Percentiles rank a stretch among this genome's conserved stretches.
Evolutionary conservation across 352 stramenopile genomes (phyloP).

Genomic region (Pythium sp.): DNA sequence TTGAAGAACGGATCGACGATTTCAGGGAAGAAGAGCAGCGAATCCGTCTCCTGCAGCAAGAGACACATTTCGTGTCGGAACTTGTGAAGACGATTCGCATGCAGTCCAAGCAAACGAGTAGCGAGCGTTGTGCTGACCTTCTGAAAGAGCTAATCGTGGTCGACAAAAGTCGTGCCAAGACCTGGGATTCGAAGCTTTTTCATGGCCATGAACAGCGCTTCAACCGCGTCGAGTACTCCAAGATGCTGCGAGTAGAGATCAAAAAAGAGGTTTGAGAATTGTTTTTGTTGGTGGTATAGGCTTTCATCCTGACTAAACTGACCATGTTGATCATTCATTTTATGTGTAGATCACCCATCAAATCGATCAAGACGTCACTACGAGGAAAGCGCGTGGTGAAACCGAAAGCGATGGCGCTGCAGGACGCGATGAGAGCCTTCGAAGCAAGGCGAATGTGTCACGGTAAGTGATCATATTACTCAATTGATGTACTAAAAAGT

Average conservation of each 20-base stretch:
- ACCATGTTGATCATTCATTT: not conserved
- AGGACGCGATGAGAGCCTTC: not conserved
- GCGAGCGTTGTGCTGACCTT: conserved; percentile 48
- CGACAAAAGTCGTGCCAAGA: conserved; percentile 48
- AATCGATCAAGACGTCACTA: conserved; percentile 51
- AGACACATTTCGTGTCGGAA: conserved; percentile 69
- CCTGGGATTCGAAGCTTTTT: conserved; percentile 67
- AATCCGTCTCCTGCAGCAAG: conserved; percentile 42
- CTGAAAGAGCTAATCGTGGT: conserved; percentile 65
- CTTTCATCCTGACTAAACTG: not conserved
- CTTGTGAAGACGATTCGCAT: conserved; percentile 69
- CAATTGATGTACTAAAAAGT: not conserved
- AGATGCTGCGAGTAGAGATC: conserved; percentile 62
- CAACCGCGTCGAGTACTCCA: conserved; percentile 51
- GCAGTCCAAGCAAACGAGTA: conserved; percentile 59
- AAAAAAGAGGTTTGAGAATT: conserved; percentile 59
- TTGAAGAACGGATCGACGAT: conserved; percentile 54
- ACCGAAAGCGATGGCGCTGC: not conserved
- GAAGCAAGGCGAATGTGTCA: conserved; percentile 1
- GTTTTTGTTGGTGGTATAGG: not conserved
- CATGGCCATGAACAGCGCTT: conserved; percentile 72
- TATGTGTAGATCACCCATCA: conserved; percentile 45
- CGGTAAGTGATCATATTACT: not conserved
- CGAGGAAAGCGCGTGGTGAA: conserved; percentile 15
- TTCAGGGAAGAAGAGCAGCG: conserved; percentile 65